phyloP scores from a whole-genome alignment of 768 basidiomycete species.

The Tephrocybe rancida region DNA sequence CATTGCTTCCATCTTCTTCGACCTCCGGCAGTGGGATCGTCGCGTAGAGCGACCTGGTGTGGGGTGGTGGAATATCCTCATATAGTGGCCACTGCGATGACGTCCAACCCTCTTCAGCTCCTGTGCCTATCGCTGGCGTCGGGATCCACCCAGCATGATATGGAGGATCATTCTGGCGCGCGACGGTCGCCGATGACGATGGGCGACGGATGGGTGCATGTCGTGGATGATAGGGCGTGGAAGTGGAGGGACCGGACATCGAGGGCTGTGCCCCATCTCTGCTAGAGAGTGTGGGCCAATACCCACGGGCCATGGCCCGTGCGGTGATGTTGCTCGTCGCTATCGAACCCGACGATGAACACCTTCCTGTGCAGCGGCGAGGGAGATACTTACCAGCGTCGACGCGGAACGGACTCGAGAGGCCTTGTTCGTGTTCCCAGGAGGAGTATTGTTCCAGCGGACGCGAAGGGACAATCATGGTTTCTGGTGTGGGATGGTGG shows the following conservation, averaged over 20 bases:
- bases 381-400: background rate
- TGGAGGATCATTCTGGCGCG: background rate
- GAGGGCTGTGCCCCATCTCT: background rate
- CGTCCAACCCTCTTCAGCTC: background rate
- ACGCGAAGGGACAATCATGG: background rate
- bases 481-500: background rate
- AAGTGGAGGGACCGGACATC: background rate
- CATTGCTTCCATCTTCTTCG: background rate
- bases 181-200: background rate
- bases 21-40: conserved; percentile 11
- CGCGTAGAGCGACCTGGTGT: conserved; percentile 9
- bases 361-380: background rate
- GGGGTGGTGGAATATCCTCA: conserved; percentile 8
- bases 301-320: background rate
- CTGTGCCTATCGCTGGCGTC: background rate
- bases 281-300: background rate
- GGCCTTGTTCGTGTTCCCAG: background rate
- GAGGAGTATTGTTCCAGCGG: background rate
- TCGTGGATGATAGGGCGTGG: background rate
- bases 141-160: background rate
- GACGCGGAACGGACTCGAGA: background rate
- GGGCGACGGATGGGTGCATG: background rate
- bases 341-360: background rate
- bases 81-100: background rate
- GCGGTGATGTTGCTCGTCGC: background rate